Base-by-base conservation (phyloP, 2,329 filamentous ascomycete species). In the Huntiella decipiens region DNA sequence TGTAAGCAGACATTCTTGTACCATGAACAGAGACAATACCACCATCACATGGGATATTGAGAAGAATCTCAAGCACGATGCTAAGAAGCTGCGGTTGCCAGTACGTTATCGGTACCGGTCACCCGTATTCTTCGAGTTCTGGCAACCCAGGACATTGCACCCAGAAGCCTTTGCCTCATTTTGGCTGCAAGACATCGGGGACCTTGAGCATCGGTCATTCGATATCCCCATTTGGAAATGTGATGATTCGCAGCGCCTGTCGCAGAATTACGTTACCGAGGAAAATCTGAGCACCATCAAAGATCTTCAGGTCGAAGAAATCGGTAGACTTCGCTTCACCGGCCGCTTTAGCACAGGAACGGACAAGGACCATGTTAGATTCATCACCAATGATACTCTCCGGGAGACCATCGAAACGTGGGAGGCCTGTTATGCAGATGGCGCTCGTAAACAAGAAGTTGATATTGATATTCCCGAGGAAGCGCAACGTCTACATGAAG, bases 361-460 rank as follows among this genome's bases (percentile, higher is more conserved):
- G 42, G 87, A 95, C 58, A 76, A 83, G 45, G 81, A 84, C 13
- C 91, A 96, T 57, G 72, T 83, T 52, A 70, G 68, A 1, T 95
- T 94, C 54, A 78, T 94, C 16, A 73, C 77, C 41, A 83, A 92
- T 60, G 94, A 93, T 55, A 78, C 93, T 57, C 79, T 81, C 1
- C 79, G 88, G 31, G 91, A 96, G 65, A 95, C 87, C 0, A 93
- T 84, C 52, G 88, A 96, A 63, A 82, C 81, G 0, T 96, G 87
- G 85, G 86, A 95, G 60, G 83, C 86, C 0, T 95, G 88, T 58
- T 74, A 81, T 36, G 77, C 85, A 0, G 87, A 96, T 60, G 88
- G 88, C 10, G 83, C 94, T 0, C 76, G 91, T 2, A 63, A 68
- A 11, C 72, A 77, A 46, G 71, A 75, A 22, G 84, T 95, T 1